Evolutionary conservation across 2,329 filamentous ascomycete species (phyloP).

Genomic region (Venturia carpophila): DNA sequence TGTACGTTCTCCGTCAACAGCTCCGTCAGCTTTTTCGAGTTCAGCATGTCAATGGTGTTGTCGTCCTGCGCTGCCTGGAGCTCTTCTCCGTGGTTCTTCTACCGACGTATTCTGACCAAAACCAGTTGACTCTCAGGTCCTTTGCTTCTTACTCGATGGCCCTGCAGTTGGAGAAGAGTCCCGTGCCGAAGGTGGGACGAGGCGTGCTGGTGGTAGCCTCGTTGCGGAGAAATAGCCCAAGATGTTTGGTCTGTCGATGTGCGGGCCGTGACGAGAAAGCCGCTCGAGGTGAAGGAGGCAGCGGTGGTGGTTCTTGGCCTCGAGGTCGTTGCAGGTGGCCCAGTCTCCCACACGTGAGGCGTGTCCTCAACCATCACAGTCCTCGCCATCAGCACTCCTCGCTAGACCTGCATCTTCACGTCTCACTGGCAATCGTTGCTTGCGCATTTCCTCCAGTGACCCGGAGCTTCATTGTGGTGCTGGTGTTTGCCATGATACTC

Average conservation of each 20-base stretch:
- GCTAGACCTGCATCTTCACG: background rate
- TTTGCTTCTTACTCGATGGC: background rate
- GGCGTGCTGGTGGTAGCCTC: background rate
- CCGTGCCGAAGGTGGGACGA: background rate
- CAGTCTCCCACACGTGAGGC: background rate
- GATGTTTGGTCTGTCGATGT: background rate
- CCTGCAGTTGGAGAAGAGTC: background rate
- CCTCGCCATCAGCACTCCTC: background rate
- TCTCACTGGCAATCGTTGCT: no score
- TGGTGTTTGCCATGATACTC: background rate
- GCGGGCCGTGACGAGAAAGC: background rate
- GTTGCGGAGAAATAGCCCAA: background rate
- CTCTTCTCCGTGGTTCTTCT: background rate
- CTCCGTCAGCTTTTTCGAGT: slow-evolving; percentile 36
- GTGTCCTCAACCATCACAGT: background rate
- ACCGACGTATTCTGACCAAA: background rate
- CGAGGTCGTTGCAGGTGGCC: background rate
- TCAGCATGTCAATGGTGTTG: slow-evolving; percentile 31
- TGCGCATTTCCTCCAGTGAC: background rate
- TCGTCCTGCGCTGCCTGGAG: background rate
- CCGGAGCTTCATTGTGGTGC: background rate
- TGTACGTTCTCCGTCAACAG: slow-evolving; percentile 38
- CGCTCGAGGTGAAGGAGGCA: no score
- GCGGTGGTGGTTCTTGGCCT: background rate
- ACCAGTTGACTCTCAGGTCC: background rate